Evolutionary conservation across 1,284 basidiomycete species (phyloP).

Genomic region (Cronartium quercuum): DNA sequence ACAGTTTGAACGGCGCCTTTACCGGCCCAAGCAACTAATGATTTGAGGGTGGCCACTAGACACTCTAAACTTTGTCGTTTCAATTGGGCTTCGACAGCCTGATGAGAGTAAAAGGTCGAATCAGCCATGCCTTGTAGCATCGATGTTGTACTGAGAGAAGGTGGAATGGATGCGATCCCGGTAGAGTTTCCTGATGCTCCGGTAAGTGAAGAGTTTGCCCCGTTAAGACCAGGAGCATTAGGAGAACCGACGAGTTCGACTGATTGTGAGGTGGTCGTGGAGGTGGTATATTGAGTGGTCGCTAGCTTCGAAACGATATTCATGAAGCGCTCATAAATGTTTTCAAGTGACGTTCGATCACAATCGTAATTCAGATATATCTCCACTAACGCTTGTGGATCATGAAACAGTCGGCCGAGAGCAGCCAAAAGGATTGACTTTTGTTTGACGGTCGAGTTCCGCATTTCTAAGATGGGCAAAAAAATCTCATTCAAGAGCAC

Average conservation of each 20-base stretch:
- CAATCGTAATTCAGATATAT: conserved; percentile 98
- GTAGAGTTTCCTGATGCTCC: background rate
- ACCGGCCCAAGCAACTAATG: conserved; percentile 74
- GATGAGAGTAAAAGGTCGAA: conserved; percentile 50
- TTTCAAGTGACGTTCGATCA: conserved; percentile 81
- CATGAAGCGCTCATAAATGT: conserved; percentile 96
- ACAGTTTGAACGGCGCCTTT: conserved; percentile 45
- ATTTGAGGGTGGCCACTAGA: conserved; percentile 74
- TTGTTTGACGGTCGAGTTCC: conserved; percentile 87
- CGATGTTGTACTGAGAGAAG: conserved; percentile 61
- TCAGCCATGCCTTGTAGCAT: conserved; percentile 53
- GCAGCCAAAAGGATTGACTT: conserved; percentile 84
- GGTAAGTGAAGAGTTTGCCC: background rate
- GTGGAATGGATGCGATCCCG: conserved; percentile 53
- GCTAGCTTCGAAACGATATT: conserved; percentile 88
- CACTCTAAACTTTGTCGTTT: conserved; percentile 83
- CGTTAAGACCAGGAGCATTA: background rate
- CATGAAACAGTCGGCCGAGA: conserved; percentile 72
- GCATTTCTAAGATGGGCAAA: conserved; percentile 97
- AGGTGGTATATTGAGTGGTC: conserved; percentile 60
- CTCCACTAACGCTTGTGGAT: conserved; percentile 91
- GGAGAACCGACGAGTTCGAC: conserved; percentile 38
- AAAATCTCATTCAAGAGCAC: conserved; percentile 98
- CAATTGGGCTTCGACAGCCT: conserved; percentile 71
- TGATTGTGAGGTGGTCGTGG: conserved; percentile 49